Conservation (phyloP, 768 basidiomycete genomes). For the Rickenella mellea region DNA sequence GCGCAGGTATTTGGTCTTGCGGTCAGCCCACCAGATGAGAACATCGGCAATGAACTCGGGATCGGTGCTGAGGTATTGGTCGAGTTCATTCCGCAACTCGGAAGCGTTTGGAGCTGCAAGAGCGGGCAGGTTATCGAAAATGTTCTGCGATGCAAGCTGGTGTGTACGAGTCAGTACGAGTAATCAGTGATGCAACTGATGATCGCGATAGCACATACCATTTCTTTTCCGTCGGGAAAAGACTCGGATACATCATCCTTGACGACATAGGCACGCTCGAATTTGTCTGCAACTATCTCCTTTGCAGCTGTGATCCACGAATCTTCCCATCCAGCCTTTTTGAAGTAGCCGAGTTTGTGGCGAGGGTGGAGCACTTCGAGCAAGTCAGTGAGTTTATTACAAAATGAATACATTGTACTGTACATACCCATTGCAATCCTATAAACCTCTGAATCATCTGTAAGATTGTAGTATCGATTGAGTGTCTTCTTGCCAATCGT, state of each 20-base stretch:
- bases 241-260: no score
- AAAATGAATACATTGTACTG: no score
- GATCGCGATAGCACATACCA: no score
- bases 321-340: conserved; percentile 16
- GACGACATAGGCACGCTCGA: conserved; percentile 2
- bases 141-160: conserved; percentile 8
- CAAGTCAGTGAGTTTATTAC: no score
- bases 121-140: conserved; percentile 12
- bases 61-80: conserved; percentile 16
- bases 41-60: conserved; percentile 13
- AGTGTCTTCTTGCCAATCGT: conserved; percentile 19
- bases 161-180: no score
- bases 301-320: conserved; percentile 20
- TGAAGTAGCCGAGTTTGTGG: conserved; percentile 27
- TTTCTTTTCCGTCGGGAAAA: no score
- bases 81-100: conserved; percentile 12
- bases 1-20: conserved; percentile 12
- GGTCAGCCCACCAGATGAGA: conserved; percentile 19
- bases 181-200: no score
- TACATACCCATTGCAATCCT: conserved; percentile 23
- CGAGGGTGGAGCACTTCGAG: conserved; percentile 24
- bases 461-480: conserved; percentile 22
- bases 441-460: conserved; percentile 21
- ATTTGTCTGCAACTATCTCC: conserved; percentile 15
- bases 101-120: not conserved